Evolutionary conservation across 2,329 filamentous ascomycete species (phyloP), one percentile per base, ranked within the genome.

Genomic region (Acephala macrosclerotiorum): DNA sequence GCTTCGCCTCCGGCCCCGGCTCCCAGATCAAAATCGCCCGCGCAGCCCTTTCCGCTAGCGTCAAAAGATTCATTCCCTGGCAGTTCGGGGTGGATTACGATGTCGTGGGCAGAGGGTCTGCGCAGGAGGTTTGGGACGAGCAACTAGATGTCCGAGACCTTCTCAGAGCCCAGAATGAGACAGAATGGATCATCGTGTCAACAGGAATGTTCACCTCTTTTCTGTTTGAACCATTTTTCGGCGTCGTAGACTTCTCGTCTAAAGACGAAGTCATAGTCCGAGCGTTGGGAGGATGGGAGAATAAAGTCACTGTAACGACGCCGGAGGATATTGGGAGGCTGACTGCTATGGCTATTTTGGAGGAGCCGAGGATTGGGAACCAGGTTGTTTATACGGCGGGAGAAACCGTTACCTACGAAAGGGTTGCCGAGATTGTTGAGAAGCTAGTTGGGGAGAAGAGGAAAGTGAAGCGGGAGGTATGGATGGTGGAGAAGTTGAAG

Each of bases 61-160:
- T 84, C 0, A 70, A 77, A 16, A 79, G 85, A 0, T 92, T 84
- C 73, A 82, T 92, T 20, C 90, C 90, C 0, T 93, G 90, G 90
- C 90, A 93, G 75, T 92, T 89, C 74, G 90, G 90, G 0, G 85
- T 91, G 26, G 88, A 93, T 73, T 93, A 92, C 76, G 89, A 92
- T 64, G 74, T 79, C 33, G 86, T 91, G 18, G 88, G 88, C 0
- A 75, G 79, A 0, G 84, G 85, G 0, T 86, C 84, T 29, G 80
- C 85, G 51, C 89, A 91, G 75, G 84, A 87, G 38, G 73, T 92
- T 16, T 92, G 92, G 70, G 88, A 89, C 65, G 89, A 91, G 80
- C 89, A 91, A 78, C 79, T 89, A 0, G 81, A 82, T 61, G 88
- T 91, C 29, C 77, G 89, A 14, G 76, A 78, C 22, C 61, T 85